Base-by-base conservation (phyloP, 2,329 filamentous ascomycete genomes). In the Xylaria sp. region DNA sequence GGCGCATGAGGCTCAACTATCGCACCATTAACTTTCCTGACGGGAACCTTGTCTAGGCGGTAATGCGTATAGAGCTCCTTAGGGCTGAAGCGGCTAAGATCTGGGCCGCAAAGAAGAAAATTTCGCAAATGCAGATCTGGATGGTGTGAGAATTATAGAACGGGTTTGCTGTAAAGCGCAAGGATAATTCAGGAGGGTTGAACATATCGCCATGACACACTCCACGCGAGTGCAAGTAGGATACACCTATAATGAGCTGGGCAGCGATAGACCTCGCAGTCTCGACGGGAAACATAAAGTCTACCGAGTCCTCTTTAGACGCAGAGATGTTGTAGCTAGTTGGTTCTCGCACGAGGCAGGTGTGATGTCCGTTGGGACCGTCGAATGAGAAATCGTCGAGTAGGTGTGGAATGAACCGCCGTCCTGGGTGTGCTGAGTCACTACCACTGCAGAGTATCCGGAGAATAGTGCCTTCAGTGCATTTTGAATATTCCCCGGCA, bases 1-100 rank as follows among this genome's bases (percentile, higher is more conserved):
- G 70, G 72, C 44, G 69, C 69, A 50, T 71, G 69, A 44, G 68
- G 69, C 56, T 63, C 68, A 33, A 60, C 61, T n/a, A 61, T 39
- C 6, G 49, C 56, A 2, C 67, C 68, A 45, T 74, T 66, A 31
- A 69, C 44, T 13, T 69, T 42, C 10, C 42, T 20, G n/a, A 73
- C 56, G 22, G 55, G 65, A 11, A n/a, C 50, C 22, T 61, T 53
- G 29, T 71, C 36, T n/a, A 67, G 58, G 31, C 42, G 36, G 65
- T 70, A 72, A 45, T 50, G 55, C 25, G 44, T 33, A 57, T 60
- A 66, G 10, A 74, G 51, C 45, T 68, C 61, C 17, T 29, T 36
- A 9, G 66, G 64, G 60, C 29, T 65, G 31, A 58, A 36, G 13
- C 51, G 47, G 33, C 59, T 63, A 33, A 67, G 39, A 54, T 62